A percentile compares a stretch with the other conserved stretches of the same genome.
phyloP scores from a whole-genome alignment of 169 alveolate genomes.

The Plasmodium billcollinsi region DNA sequence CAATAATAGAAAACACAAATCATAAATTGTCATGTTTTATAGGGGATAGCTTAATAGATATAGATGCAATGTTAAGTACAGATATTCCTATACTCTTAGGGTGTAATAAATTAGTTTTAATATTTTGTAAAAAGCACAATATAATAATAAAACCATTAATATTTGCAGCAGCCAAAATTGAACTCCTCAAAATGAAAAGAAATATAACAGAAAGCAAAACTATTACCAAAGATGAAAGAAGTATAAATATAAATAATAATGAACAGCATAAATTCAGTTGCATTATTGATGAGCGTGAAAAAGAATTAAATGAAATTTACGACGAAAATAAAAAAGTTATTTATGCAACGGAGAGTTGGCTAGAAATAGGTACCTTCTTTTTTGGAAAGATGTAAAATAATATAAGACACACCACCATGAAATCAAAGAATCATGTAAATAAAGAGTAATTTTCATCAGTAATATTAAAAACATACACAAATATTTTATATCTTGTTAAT shows the following conservation, averaged over 20 bases:
- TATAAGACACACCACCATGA: too few relatives aligned
- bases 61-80: slow-evolving; percentile 39
- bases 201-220: neutral
- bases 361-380: slow-evolving; percentile 61
- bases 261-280: neutral
- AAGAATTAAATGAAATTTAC: slow-evolving; percentile 25
- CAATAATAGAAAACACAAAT: slow-evolving; percentile 9
- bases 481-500: too few relatives aligned
- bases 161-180: slow-evolving; percentile 71
- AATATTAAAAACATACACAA: too few relatives aligned
- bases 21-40: slow-evolving; percentile 48
- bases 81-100: slow-evolving; percentile 72
- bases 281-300: neutral
- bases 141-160: slow-evolving; percentile 53
- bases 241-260: neutral
- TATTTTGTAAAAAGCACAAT: slow-evolving; percentile 55
- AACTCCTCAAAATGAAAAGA: neutral
- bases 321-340: slow-evolving; percentile 44
- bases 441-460: too few relatives aligned
- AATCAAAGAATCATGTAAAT: too few relatives aligned
- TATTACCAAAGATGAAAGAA: neutral
- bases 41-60: slow-evolving; percentile 66
- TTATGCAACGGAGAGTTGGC: slow-evolving; percentile 69
- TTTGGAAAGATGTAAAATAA: slow-evolving; percentile 21
- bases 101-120: neutral